phyloP scores from a whole-genome alignment of 345 rosid species.

The Bretschneidera sinensis region DNA sequence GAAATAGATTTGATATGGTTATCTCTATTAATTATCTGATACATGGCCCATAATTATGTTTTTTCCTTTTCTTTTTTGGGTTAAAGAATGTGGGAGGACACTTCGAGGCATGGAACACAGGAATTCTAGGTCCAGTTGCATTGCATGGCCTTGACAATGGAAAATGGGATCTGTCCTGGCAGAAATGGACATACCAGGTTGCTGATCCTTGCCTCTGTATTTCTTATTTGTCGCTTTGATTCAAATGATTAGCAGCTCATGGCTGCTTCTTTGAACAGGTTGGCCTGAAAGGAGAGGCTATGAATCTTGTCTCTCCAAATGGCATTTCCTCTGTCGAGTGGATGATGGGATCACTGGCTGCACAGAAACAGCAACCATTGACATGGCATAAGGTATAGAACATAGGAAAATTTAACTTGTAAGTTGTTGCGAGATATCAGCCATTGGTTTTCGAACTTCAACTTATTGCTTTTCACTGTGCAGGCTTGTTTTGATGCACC shows the following conservation, averaged over 20 bases:
- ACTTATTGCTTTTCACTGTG: slow-evolving; percentile 8
- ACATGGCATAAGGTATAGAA: slow-evolving; percentile 89
- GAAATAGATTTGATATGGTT: neutral
- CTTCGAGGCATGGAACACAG: slow-evolving; percentile 90
- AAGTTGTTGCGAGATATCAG: neutral
- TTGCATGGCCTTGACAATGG: slow-evolving; percentile 85
- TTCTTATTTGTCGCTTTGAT: neutral
- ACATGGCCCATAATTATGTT: too few species aligned
- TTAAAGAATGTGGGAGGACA: slow-evolving; percentile 90
- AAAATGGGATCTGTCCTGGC: slow-evolving; percentile 87
- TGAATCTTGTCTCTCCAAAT: slow-evolving; percentile 73
- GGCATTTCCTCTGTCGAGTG: slow-evolving; percentile 62
- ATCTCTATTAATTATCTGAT: neutral
- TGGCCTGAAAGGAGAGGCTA: slow-evolving; percentile 95
- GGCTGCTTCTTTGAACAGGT: slow-evolving; percentile 43
- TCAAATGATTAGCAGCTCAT: slow-evolving; percentile 8
- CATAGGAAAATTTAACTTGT: neutral
- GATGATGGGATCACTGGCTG: slow-evolving; percentile 59
- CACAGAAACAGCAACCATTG: slow-evolving; percentile 71
- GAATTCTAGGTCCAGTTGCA: slow-evolving; percentile 95
- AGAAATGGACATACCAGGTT: slow-evolving; percentile 98
- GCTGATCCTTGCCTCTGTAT: slow-evolving; percentile 6
- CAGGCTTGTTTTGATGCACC: slow-evolving; percentile 91
- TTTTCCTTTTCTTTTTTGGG: neutral
- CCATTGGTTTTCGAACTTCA: neutral